Percentiles rank a stretch among this genome's conserved stretches.
Conservation (phyloP, 768 basidiomycete species). For the Coprinopsis strossmayeri region DNA sequence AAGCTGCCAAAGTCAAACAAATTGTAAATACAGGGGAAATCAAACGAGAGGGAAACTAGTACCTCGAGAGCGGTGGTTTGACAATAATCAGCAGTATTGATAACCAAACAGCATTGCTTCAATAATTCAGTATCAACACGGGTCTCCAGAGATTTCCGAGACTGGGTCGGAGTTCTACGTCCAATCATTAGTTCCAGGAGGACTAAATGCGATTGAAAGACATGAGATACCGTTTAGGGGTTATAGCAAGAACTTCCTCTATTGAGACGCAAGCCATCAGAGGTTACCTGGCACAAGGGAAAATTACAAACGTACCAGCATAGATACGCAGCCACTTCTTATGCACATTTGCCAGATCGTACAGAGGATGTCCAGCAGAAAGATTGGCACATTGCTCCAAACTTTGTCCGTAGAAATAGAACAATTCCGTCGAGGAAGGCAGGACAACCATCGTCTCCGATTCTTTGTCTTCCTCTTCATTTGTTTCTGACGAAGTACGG, state of each 20-base stretch:
- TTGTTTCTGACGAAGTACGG: constrained; percentile 63
- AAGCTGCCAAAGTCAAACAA: constrained; percentile 51
- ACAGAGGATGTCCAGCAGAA: constrained; percentile 77
- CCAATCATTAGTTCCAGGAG: background rate
- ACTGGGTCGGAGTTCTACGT: constrained; percentile 31
- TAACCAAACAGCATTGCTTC: constrained; percentile 77
- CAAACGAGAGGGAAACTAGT: constrained; percentile 13
- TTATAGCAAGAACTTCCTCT: constrained; percentile 84
- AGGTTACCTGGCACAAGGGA: background rate
- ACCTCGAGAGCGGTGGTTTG: constrained; percentile 87
- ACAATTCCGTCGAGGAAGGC: constrained; percentile 91
- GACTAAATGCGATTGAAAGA: background rate
- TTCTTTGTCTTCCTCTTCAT: constrained; percentile 33
- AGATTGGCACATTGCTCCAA: constrained; percentile 91
- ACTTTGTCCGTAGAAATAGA: constrained; percentile 95
- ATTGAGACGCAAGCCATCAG: constrained; percentile 9
- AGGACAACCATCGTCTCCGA: constrained; percentile 61
- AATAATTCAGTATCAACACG: constrained; percentile 73
- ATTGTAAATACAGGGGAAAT: too few species aligned
- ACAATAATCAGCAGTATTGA: constrained; percentile 98
- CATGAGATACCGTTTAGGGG: constrained; percentile 57
- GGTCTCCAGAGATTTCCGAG: constrained; percentile 72
- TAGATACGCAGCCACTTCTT: constrained; percentile 94
- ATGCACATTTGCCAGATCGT: constrained; percentile 74
- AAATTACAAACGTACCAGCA: constrained; percentile 52